Evolutionary conservation across 2,329 filamentous ascomycete species (phyloP).

Genomic region (Neurospora sp.): DNA sequence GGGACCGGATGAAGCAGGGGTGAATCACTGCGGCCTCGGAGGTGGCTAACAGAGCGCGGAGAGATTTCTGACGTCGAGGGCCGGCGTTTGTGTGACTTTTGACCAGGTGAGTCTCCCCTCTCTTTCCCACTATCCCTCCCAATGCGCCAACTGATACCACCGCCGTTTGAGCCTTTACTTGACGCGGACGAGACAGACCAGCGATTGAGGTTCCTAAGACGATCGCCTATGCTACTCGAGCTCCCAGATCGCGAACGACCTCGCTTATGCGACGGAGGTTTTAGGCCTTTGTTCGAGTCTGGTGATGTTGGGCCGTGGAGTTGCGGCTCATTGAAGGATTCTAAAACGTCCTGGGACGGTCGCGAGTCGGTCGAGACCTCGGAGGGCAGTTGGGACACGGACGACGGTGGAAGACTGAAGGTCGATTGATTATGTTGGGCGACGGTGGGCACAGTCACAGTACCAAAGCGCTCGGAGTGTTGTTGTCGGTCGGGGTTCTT

Average conservation of each 20-base stretch:
- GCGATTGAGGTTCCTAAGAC: conserved; percentile 38
- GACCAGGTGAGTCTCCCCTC: conserved; percentile 18
- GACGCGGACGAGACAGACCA: conserved; percentile 44
- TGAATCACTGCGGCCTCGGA: conserved; percentile 13
- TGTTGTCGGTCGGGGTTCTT: not conserved
- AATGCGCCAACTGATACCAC: conserved; percentile 27
- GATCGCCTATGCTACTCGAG: conserved; percentile 29
- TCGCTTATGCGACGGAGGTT: conserved; percentile 13
- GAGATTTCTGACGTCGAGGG: conserved; percentile 23
- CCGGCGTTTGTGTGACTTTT: conserved; percentile 29
- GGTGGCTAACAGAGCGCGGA: conserved; percentile 12
- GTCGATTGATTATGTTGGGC: not conserved
- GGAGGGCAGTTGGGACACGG: no score
- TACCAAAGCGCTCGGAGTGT: conserved; percentile 1
- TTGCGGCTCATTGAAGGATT: conserved; percentile 20
- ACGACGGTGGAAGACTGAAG: conserved; percentile 10
- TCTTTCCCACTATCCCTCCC: conserved; percentile 4
- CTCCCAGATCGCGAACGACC: conserved; percentile 28
- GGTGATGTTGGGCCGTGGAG: conserved; percentile 8
- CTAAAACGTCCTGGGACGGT: conserved; percentile 23
- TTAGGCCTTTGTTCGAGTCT: conserved; percentile 12
- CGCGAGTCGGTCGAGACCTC: conserved; percentile 25
- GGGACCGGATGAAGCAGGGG: conserved; percentile 16
- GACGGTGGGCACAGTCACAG: not conserved
- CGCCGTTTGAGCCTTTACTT: conserved; percentile 33